Evolutionary conservation across 805 yeast genomes (phyloP).

Genomic region (Candida cerambycidarum): DNA sequence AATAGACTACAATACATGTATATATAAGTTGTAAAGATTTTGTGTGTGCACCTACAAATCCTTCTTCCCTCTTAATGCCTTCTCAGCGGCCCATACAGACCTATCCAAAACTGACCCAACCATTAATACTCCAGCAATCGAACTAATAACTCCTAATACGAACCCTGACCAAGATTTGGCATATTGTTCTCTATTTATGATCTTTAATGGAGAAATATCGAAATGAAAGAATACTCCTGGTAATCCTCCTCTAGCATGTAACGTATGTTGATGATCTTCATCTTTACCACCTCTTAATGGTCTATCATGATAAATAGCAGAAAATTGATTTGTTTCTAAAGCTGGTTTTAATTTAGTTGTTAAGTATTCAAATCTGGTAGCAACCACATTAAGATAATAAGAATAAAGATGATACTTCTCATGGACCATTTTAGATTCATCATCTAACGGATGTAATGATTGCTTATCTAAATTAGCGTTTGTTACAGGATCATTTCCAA

Average conservation of each 20-base stretch:
- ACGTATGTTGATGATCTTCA: constrained; percentile 84
- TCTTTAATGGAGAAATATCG: constrained; percentile 91
- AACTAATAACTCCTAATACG: constrained; percentile 77
- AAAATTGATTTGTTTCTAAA: constrained; percentile 84
- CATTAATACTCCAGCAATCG: constrained; percentile 90
- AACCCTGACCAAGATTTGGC: constrained; percentile 82
- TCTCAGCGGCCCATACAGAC: constrained; percentile 86
- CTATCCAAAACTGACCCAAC: constrained; percentile 88
- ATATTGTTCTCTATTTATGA: constrained; percentile 76
- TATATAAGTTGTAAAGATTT: constrained; percentile 25
- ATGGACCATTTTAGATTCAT: constrained; percentile 33
- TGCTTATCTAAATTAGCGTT: constrained; percentile 20
- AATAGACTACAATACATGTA: constrained; percentile 8
- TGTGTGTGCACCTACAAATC: too few relatives aligned
- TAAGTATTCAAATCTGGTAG: constrained; percentile 78
- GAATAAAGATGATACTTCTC: constrained; percentile 64
- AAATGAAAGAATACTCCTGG: constrained; percentile 88
- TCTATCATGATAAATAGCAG: constrained; percentile 84
- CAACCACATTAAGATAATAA: constrained; percentile 86
- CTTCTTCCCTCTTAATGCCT: constrained; percentile 68
- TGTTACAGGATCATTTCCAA: constrained; percentile 60
- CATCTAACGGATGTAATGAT: constrained; percentile 70
- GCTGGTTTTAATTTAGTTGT: constrained; percentile 37
- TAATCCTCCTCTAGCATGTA: constrained; percentile 80
- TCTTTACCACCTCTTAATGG: constrained; percentile 86